A percentile compares a stretch with the other conserved stretches of the same genome.
Evolutionary conservation across 495 filamentous ascomycete species (phyloP).

Genomic region (Lasiosphaeria hispida): DNA sequence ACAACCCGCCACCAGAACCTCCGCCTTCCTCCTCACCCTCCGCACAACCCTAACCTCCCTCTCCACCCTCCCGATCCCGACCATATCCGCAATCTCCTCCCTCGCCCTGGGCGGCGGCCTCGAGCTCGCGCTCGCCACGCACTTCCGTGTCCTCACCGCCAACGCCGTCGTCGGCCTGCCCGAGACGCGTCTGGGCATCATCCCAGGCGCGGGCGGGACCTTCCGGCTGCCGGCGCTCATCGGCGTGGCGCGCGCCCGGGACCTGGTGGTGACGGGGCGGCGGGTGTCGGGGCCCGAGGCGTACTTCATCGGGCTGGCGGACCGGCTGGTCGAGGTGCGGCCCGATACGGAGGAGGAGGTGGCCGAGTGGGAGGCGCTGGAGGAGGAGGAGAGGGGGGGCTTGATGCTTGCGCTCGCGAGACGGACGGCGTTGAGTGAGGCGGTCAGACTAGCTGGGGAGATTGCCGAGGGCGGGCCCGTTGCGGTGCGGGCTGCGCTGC

Average conservation of each 20-base stretch:
- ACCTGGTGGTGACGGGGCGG: constrained; percentile 83
- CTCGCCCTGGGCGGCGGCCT: constrained; percentile 87
- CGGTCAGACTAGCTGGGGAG: constrained; percentile 72
- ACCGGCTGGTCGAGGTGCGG: constrained; percentile 72
- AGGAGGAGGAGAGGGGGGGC: constrained; percentile 34
- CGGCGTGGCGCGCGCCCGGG: constrained; percentile 70
- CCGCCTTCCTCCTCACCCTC: constrained; percentile 70
- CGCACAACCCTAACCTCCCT: constrained; percentile 68
- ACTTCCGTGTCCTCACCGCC: constrained; percentile 78
- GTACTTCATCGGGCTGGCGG: constrained; percentile 77
- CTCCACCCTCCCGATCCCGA: constrained; percentile 74
- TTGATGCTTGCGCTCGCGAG: constrained; percentile 47
- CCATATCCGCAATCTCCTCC: constrained; percentile 78
- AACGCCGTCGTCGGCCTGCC: constrained; percentile 75
- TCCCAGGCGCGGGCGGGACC: constrained; percentile 92
- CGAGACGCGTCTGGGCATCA: constrained; percentile 87
- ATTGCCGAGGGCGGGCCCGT: constrained; percentile 87
- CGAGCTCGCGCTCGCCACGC: constrained; percentile 82
- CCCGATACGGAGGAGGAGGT: constrained; percentile 54
- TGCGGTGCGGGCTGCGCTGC: constrained; percentile 67
- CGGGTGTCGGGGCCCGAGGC: constrained; percentile 76
- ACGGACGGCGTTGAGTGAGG: constrained; percentile 64
- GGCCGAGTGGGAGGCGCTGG: constrained; percentile 34
- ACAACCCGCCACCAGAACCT: constrained; percentile 51
- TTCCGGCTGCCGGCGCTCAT: constrained; percentile 77